phyloP scores from a whole-genome alignment of 106 monocot genomes.

The Platanthera zijinensis region DNA sequence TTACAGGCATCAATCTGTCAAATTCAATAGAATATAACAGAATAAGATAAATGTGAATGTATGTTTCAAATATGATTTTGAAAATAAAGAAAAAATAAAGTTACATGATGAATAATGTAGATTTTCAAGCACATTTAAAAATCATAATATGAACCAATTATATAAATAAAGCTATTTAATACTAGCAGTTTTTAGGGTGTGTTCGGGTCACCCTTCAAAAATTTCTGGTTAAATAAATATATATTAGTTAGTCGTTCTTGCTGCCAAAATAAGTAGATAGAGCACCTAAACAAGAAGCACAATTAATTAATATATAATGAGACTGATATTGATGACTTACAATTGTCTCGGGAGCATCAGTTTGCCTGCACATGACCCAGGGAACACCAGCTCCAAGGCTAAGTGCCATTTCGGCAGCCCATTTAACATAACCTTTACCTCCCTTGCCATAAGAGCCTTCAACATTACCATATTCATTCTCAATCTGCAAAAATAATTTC shows the following conservation, averaged over 20 bases:
- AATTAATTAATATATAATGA: neutral
- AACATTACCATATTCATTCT: constrained; percentile 98
- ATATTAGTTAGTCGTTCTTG: neutral
- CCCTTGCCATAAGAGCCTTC: constrained; percentile 67
- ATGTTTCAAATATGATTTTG: neutral
- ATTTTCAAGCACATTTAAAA: neutral
- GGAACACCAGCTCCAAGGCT: constrained; percentile 70
- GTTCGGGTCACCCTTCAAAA: neutral
- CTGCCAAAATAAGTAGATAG: neutral
- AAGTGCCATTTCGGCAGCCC: constrained; percentile 88
- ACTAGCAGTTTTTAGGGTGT: neutral
- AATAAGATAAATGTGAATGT: neutral
- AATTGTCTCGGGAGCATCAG: constrained; percentile 85
- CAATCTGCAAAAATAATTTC: constrained; percentile 57
- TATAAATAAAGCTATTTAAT: neutral
- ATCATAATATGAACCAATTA: neutral
- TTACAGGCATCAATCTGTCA: constrained; percentile 88
- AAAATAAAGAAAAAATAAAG: neutral
- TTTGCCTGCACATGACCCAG: constrained; percentile 97
- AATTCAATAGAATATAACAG: constrained; percentile 16
- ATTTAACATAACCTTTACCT: constrained; percentile 77
- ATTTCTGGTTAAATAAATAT: neutral
- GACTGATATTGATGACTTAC: constrained; percentile 23
- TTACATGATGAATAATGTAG: neutral
- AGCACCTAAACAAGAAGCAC: neutral